These are phyloP conservation scores for Mortierella hygrophila DNA, from an alignment of 192 early-diverging fungal genomes.

Conservation along the genomic window DNA sequence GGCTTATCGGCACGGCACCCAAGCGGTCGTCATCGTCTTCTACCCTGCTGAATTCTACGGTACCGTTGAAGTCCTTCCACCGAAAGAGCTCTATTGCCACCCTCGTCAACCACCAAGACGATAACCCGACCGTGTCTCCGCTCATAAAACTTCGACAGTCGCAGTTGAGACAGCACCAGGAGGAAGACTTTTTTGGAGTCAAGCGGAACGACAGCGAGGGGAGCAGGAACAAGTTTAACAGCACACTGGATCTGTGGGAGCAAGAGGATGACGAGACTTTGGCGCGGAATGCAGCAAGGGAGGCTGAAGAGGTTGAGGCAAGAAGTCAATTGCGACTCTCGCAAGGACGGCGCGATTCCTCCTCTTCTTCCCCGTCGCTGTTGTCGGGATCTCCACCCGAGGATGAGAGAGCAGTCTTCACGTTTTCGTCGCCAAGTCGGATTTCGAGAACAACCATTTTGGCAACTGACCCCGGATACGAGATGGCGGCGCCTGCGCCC, in stretches of 20 bases:
- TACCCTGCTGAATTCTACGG: not conserved
- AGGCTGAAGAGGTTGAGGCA: constrained; percentile 29
- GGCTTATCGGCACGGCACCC: not conserved
- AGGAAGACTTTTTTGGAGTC: constrained; percentile 48
- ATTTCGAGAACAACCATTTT: not conserved
- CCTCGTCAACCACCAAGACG: not conserved
- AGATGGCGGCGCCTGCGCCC: constrained; percentile 5
- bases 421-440: constrained; percentile 9
- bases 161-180: constrained; percentile 37
- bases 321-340: not conserved
- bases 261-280: constrained; percentile 43
- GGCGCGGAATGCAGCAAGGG: constrained; percentile 44
- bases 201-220: not conserved
- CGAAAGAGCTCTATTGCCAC: not conserved
- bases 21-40: not conserved
- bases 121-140: constrained; percentile 10
- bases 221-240: constrained; percentile 13
- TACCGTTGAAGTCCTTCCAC: too few relatives aligned
- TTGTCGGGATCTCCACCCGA: not conserved
- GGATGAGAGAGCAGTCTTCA: not conserved
- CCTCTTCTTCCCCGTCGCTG: not conserved
- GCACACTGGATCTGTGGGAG: constrained; percentile 34
- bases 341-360: not conserved
- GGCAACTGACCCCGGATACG: not conserved
- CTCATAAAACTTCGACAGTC: constrained; percentile 46